phyloP scores from a whole-genome alignment of 192 early-diverging fungal genomes.

The Allomyces arbusculus region DNA sequence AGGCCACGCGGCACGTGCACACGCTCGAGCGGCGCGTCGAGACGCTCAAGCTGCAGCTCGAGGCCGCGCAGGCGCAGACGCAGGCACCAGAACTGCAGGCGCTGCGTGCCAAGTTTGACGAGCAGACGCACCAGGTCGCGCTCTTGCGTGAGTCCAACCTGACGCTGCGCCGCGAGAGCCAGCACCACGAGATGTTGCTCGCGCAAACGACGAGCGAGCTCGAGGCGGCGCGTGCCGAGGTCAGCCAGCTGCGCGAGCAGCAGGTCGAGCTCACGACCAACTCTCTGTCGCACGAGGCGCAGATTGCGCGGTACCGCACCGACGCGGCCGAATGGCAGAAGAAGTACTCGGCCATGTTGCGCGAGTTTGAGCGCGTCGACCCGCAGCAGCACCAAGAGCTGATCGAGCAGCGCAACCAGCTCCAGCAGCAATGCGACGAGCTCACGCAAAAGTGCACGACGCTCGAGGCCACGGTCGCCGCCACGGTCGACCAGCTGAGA shows the following conservation, averaged over 20 bases:
- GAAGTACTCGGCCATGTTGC: not conserved
- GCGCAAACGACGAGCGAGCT: not conserved
- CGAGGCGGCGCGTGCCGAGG: too few relatives aligned
- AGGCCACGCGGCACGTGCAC: not conserved
- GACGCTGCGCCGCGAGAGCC: not conserved
- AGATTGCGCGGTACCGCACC: not conserved
- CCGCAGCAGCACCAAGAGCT: not conserved
- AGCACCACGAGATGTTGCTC: not conserved
- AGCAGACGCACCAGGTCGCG: not conserved
- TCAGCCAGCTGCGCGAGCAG: not conserved
- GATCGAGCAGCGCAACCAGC: not conserved
- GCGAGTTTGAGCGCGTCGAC: not conserved
- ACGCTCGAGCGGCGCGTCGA: not conserved
- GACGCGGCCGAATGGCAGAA: too few relatives aligned
- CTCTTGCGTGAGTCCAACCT: not conserved
- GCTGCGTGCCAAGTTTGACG: not conserved
- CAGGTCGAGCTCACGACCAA: not conserved
- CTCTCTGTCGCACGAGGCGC: not conserved
- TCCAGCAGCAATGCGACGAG: not conserved
- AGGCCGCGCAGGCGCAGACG: not conserved
- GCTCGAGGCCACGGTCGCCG: not conserved
- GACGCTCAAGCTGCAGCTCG: conserved; percentile 1
- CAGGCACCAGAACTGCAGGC: not conserved
- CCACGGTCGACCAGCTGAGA: not conserved
- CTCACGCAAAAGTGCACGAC: not conserved